Percentiles rank a stretch among this genome's conserved stretches.
Evolutionary conservation across 805 yeast species (phyloP).

Genomic region (Jamesozyma lodderae): DNA sequence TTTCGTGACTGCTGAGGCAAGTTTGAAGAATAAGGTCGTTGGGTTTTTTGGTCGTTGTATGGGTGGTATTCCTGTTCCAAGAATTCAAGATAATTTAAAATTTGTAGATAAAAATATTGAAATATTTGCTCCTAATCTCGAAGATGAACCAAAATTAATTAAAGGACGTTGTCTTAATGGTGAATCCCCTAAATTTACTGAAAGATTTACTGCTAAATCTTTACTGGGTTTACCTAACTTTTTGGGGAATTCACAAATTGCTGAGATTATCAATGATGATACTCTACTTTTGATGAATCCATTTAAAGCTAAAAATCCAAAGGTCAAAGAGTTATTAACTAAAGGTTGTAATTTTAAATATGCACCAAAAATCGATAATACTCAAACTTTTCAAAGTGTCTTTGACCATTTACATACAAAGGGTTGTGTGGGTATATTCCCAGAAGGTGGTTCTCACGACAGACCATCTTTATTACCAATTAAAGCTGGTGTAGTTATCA

Average conservation of each 20-base stretch:
- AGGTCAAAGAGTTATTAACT: slow-evolving; percentile 35
- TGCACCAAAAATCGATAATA: slow-evolving; percentile 79
- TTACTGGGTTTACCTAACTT: slow-evolving; percentile 68
- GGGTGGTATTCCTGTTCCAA: slow-evolving; percentile 76
- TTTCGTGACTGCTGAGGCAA: slow-evolving; percentile 74
- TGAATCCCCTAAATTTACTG: slow-evolving; percentile 37
- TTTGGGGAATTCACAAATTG: slow-evolving; percentile 67
- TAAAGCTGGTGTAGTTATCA: slow-evolving; percentile 95
- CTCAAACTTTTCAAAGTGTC: slow-evolving; percentile 70
- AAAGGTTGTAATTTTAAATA: slow-evolving; percentile 59
- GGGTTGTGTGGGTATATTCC: slow-evolving; percentile 83
- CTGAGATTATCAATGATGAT: slow-evolving; percentile 58
- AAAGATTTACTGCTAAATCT: slow-evolving; percentile 53
- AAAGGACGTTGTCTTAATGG: slow-evolving; percentile 41
- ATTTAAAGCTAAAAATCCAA: slow-evolving; percentile 45
- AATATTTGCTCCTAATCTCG: slow-evolving; percentile 45
- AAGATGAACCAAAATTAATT: slow-evolving; percentile 41
- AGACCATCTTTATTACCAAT: slow-evolving; percentile 83
- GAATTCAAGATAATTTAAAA: slow-evolving; percentile 78
- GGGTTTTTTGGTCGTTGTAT: slow-evolving; percentile 69
- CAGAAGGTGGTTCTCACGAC: slow-evolving; percentile 98
- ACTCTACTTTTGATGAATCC: slow-evolving; percentile 60
- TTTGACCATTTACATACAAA: slow-evolving; percentile 71
- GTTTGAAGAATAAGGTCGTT: slow-evolving; percentile 53
- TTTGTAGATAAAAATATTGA: slow-evolving; percentile 52